Base-by-base conservation (phyloP, 352 stramenopile genomes). In the Phytophthora hibernalis region DNA sequence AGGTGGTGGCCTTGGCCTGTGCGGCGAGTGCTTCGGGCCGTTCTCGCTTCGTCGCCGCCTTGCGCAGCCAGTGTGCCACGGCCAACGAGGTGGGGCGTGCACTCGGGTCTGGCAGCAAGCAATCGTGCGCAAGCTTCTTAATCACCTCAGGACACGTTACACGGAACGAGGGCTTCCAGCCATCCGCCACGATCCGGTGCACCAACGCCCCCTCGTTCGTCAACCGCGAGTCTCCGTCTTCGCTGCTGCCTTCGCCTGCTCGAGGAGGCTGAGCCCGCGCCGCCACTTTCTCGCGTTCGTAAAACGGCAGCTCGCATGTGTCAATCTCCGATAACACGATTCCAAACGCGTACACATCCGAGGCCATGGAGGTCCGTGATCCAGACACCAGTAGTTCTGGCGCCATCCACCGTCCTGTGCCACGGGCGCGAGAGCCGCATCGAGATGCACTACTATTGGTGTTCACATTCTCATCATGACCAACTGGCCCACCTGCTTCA, bases 281-380 rank as follows among this genome's bases (percentile, higher is more conserved):
- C 22, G 21, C 49, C 26, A 61, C 3, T 28, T 67, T 75, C 52
- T 75, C 70, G 21, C 74, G 59, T 24, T 83, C 71, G 16, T 68
- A 45, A 61, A 89, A 95, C 28, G 86, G 86, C 40, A 77, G 42
- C 48, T 87, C 76, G 42, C 82, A 82, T 37, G 86, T 93, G 56
- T 93, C 86, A 47, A 95, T 82, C 66, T 95, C 86, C 2, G 84
- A 90, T 3, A 95, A 68, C 60, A 95, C 82, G 43, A 96, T 79
- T 26, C 89, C 89, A 16, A 96, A 89, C 21, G 85, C 90, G 59
- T 95, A 97, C 18, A 97, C 85, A 61, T 97, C 90, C n/a, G 87
- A 87, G 18, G 87, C 86, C 60, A 93, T 83, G 15, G 79, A 91
- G 54, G 84, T 88, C 20, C 82, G 79, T 20, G 85, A 73, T 18